These are phyloP conservation scores for Schizosaccharomyces lindneri DNA, from an alignment of 805 yeast species.

Conservation along the genomic window DNA sequence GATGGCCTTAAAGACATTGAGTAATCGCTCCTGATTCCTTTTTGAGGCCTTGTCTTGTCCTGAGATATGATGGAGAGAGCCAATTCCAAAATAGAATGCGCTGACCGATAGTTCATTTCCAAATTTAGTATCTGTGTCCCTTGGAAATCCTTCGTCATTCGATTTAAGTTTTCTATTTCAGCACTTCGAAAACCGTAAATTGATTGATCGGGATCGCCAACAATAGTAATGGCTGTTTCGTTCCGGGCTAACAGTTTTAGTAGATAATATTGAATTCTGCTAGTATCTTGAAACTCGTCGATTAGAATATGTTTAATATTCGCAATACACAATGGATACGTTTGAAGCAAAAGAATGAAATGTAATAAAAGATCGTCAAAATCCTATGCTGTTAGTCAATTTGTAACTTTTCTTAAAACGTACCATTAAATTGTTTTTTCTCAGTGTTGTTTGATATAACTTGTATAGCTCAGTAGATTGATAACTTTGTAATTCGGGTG, in stretches of 20 bases:
- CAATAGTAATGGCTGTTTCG: constrained; percentile 47
- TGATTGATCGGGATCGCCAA: constrained; percentile 93
- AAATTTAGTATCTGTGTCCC: constrained; percentile 19
- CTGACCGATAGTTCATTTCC: constrained; percentile 59
- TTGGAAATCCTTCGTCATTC: constrained; percentile 18
- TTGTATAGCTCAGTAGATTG: constrained; percentile 15
- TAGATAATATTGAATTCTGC: constrained; percentile 45
- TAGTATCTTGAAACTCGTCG: constrained; percentile 91
- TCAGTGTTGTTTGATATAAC: constrained; percentile 27
- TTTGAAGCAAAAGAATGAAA: constrained; percentile 25
- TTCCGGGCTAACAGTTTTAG: constrained; percentile 26
- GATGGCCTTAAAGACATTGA: neutral
- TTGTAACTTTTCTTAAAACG: neutral
- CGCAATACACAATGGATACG: constrained; percentile 21
- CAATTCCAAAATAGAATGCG: constrained; percentile 33
- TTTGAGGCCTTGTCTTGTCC: constrained; percentile 17
- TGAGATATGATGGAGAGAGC: constrained; percentile 44
- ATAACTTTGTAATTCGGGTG: neutral
- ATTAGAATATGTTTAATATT: constrained; percentile 48
- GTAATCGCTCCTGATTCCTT: constrained; percentile 4
- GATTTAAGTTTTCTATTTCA: constrained; percentile 34
- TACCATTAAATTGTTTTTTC: constrained; percentile 6
- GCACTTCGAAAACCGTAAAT: constrained; percentile 79
- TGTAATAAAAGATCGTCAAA: constrained; percentile 60
- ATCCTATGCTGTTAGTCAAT: constrained; percentile 13